Evolutionary conservation across 192 early-diverging fungal species (phyloP), one percentile per base, ranked within the genome.

Genomic region (Backusella tuberculispora): DNA sequence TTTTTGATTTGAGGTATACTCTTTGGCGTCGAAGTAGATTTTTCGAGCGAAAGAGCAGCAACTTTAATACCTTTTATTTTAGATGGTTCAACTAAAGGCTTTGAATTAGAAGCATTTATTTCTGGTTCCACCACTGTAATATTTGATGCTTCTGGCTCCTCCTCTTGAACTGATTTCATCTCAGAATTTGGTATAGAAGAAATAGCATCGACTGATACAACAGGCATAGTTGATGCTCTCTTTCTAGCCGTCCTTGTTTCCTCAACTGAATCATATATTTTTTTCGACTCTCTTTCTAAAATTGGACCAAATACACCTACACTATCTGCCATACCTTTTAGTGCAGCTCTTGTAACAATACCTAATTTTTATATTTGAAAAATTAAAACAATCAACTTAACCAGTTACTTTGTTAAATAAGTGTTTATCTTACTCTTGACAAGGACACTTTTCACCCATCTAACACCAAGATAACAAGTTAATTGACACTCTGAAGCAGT

Each of bases 371-470:
- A 48, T 15, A 29, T n/a, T 44, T 2, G 69, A 34, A 26, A 69
- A 10, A 17, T 26, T 50, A 42, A 40, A 64, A 72, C 38, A 63
- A 10, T 21, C 12, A 63, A 46, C 14, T 10, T 12, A 46, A 14
- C 12, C 14, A 46, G 2, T 24, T 19, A 53, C 9, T 12, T 60
- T 14, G 10, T 2, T 65, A 38, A 67, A n/a, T 47, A 47, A 3
- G 15, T 50, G 6, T 2, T 63, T 5, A 13, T 64, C 37, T 43
- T 72, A 88, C 88, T 68, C 69, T 92, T 93, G 8, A 92, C 85
- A 83, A 94, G 85, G 6, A 88, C 83, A 43, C 82, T 90, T 76
- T 94, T 94, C 75, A 88, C 80, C 78, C 87, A 94, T 71, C 86
- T 83, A 19, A 94, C 84, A n/a, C 90, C 90, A 4, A 83, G 80